Base-by-base conservation (phyloP, 2,329 filamentous ascomycete genomes). In the Coniella vitis region DNA sequence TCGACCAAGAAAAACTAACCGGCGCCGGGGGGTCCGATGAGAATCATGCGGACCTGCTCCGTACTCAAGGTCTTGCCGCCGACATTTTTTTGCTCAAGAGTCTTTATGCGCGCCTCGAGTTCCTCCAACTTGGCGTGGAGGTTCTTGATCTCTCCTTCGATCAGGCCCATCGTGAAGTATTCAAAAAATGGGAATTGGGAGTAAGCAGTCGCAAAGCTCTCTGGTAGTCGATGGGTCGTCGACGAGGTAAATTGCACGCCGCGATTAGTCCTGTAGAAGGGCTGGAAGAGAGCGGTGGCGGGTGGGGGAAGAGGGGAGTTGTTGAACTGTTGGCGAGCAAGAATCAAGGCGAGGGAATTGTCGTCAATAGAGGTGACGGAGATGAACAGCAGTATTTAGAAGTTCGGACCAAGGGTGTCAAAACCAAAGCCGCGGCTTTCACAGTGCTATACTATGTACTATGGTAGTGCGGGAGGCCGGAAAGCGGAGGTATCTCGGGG, bases 1-100 rank as follows among this genome's bases (percentile, higher is more conserved):
- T 34, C 38, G 29, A 10, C 38, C 22, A n/a, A 10, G 14, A 21
- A 41, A 16, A 29, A 49, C 50, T 56, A 49, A 97, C 93, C 93
- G 70, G 93, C 93, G 69, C 93, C 93, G 49, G 93, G 93, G 65
- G 93, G 93, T 34, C 93, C 93, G 75, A 98, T 97, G 64, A 98
- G 75, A 63, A 98, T 90, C 87, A 98, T 95, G 72, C 93, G 86
- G 70, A 98, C 81, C 64, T 86, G 79, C 59, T 84, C 76, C 35
- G 75, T 59, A 54, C 75, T 76, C 61, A 71, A 73, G 53, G 72
- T 55, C 36, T 69, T 65, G 58, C 74, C 72, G 58, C 78, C 76
- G 53, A 75, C 71, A 60, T 93, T 74, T 65, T 82, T 83, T 63
- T 78, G 70, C 71, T 98, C 93, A 58, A 98, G 81, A 64, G 87